A percentile compares a stretch with the other conserved stretches of the same genome.
Evolutionary conservation across 176 grass and related monocot genomes (phyloP).

Genomic region (Aegilops umbellulata): DNA sequence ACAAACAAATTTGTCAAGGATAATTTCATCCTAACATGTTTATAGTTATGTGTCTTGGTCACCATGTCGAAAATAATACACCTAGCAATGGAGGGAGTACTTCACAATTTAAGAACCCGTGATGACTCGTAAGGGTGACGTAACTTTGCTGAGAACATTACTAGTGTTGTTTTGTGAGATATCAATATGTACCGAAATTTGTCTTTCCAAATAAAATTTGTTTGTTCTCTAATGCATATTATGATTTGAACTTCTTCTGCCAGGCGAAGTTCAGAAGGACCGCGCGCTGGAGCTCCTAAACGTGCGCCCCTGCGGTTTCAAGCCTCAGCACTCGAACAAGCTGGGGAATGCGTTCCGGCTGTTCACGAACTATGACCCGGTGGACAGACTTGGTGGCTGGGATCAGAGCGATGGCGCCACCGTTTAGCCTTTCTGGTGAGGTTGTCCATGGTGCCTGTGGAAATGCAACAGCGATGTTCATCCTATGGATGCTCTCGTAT

Average conservation of each 20-base stretch:
- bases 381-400: slow-evolving; percentile 67
- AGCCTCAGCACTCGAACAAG: slow-evolving; percentile 76
- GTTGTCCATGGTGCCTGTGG: neutral
- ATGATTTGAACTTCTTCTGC: neutral
- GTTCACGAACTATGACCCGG: slow-evolving; percentile 73
- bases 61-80: too few relatives aligned
- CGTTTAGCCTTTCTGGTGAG: neutral
- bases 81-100: too few relatives aligned
- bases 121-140: neutral
- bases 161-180: neutral
- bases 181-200: neutral
- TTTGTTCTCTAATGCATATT: neutral
- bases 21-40: too few relatives aligned
- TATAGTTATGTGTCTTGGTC: too few relatives aligned
- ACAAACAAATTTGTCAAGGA: too few relatives aligned
- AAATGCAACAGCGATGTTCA: neutral
- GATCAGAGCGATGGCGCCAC: slow-evolving; percentile 15
- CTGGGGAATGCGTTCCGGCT: slow-evolving; percentile 78
- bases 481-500: neutral
- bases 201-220: neutral
- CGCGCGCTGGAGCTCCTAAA: slow-evolving; percentile 66
- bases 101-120: neutral
- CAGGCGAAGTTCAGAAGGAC: slow-evolving; percentile 80
- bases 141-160: neutral
- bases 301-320: slow-evolving; percentile 63